Evolutionary conservation across 768 basidiomycete genomes (phyloP).

Genomic region (Podaxis sp.): DNA sequence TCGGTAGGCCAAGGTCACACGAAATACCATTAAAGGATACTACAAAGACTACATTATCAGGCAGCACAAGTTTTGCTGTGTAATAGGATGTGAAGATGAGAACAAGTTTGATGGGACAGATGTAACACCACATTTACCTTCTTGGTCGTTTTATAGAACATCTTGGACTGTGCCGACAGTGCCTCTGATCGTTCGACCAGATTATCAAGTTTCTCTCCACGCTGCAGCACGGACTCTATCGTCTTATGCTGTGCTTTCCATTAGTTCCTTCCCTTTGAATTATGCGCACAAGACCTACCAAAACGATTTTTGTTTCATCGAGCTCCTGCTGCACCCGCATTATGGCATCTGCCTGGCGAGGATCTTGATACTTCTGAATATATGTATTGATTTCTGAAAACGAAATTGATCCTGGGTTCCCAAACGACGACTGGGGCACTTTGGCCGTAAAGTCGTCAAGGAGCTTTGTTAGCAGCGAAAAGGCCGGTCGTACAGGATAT

Average conservation of each 20-base stretch:
- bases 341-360: constrained; percentile 94
- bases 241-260: constrained; percentile 82
- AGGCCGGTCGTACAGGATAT: constrained; percentile 95
- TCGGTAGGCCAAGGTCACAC: too few species aligned
- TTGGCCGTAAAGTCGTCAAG: constrained; percentile 89
- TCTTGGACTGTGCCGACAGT: constrained; percentile 87
- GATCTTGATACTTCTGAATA: constrained; percentile 93
- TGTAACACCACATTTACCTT: constrained; percentile 56
- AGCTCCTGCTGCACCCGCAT: constrained; percentile 98
- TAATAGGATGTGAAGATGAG: constrained; percentile 3
- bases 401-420: constrained; percentile 63
- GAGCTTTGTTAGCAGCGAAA: constrained; percentile 90
- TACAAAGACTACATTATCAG: constrained; percentile 61
- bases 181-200: constrained; percentile 92
- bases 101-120: constrained; percentile 14
- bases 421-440: constrained; percentile 69
- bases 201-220: constrained; percentile 96
- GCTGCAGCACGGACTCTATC: constrained; percentile 93
- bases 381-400: constrained; percentile 79
- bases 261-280: constrained; percentile 3
- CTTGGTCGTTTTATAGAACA: constrained; percentile 99
- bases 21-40: not conserved
- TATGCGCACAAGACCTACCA: constrained; percentile 52
- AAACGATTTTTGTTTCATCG: constrained; percentile 98
- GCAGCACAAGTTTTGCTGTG: constrained; percentile 94